phyloP scores from a whole-genome alignment of 345 rosid genomes.

The Luvunga scandens region DNA sequence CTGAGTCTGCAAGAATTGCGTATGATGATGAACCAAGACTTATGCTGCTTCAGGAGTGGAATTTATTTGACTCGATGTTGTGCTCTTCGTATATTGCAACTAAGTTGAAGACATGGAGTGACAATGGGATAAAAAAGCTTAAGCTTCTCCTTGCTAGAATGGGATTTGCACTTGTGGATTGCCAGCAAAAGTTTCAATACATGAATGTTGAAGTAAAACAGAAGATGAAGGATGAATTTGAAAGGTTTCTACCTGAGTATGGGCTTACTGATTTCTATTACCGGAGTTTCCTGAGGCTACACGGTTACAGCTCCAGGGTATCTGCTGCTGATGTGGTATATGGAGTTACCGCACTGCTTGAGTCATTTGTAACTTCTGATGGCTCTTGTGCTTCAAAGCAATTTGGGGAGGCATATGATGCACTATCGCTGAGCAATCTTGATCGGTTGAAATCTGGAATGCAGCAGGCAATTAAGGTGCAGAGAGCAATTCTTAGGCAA shows the following conservation, averaged over 20 bases:
- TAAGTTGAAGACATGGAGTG: conserved; percentile 93
- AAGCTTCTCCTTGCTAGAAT: conserved; percentile 92
- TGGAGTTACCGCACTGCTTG: conserved; percentile 95
- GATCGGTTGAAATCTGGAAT: conserved; percentile 79
- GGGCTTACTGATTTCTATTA: conserved; percentile 87
- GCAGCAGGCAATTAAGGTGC: conserved; percentile 93
- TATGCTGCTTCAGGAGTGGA: conserved; percentile 94
- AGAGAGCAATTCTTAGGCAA: conserved; percentile 85
- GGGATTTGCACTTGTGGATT: conserved; percentile 94
- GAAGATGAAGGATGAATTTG: conserved; percentile 91
- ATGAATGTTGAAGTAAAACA: conserved; percentile 82
- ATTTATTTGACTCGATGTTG: conserved; percentile 90
- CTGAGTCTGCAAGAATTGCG: conserved; percentile 78
- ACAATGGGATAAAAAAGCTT: conserved; percentile 90
- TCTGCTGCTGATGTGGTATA: conserved; percentile 97
- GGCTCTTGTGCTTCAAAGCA: conserved; percentile 88
- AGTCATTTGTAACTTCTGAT: conserved; percentile 71
- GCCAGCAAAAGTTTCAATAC: conserved; percentile 95
- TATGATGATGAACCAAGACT: conserved; percentile 92
- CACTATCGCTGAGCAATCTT: conserved; percentile 68
- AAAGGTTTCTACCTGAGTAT: conserved; percentile 79
- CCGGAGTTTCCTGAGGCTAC: conserved; percentile 74
- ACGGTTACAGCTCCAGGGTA: conserved; percentile 91
- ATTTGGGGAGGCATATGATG: conserved; percentile 92
- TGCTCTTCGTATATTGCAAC: conserved; percentile 86